Percentiles rank a stretch among this genome's conserved stretches.
phyloP scores from a whole-genome alignment of 441 rosid species.

The Omphalea diandra region DNA sequence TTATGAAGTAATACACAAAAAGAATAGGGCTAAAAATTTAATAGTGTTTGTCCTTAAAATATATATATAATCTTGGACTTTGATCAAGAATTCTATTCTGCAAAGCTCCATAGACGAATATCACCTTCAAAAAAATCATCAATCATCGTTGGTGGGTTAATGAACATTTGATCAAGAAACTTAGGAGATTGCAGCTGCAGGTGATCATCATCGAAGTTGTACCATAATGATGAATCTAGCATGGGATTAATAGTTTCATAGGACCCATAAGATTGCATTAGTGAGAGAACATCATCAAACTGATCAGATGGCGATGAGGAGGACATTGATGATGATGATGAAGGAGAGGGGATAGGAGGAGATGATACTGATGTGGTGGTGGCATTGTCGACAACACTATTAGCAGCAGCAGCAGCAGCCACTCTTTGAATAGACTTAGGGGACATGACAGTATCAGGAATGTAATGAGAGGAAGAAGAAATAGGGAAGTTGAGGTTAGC shows the following conservation, averaged over 20 bases:
- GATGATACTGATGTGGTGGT: constrained; percentile 27
- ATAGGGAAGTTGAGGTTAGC: constrained; percentile 89
- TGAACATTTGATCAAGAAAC: constrained; percentile 45
- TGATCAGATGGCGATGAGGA: constrained; percentile 52
- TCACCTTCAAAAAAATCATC: constrained; percentile 63
- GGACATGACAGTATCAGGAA: constrained; percentile 53
- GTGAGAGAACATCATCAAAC: constrained; percentile 52
- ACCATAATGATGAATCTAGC: constrained; percentile 39
- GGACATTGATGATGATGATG: constrained; percentile 27
- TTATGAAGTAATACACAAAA: constrained; percentile 14
- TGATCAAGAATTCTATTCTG: constrained; percentile 21
- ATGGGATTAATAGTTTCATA: constrained; percentile 11
- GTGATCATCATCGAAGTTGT: constrained; percentile 41
- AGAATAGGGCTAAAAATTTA: neutral
- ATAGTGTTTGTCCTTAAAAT: neutral
- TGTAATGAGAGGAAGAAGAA: constrained; percentile 35
- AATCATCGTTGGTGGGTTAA: constrained; percentile 34
- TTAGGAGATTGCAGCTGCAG: constrained; percentile 32
- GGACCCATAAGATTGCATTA: constrained; percentile 34
- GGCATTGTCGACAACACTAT: constrained; percentile 27
- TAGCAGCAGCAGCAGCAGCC: constrained; percentile 88
- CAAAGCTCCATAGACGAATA: constrained; percentile 74
- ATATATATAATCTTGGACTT: constrained; percentile 9
- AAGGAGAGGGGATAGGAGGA: constrained; percentile 34
- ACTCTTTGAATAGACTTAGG: constrained; percentile 86